Base-by-base conservation (phyloP, 2,329 filamentous ascomycete species). In the Talaromyces rugulosus region DNA sequence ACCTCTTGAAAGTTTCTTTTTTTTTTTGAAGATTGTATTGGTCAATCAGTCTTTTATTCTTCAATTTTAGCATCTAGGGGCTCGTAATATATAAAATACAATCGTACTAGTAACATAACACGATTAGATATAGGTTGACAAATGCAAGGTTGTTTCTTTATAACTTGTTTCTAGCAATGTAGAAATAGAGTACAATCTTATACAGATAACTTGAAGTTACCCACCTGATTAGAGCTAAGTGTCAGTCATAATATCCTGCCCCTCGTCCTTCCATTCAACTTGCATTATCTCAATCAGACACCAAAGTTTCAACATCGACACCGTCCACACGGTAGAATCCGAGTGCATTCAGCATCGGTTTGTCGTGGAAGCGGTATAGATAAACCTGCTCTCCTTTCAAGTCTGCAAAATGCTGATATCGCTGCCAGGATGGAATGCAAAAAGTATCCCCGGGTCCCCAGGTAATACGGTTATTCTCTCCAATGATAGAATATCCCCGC, bases 391-490 rank as follows among this genome's bases (percentile, higher is more conserved):
- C 66, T 2, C 1, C 61, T 1, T 62, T 63, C 3, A 27, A 2
- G 12, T 70, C 70, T 1, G 81, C 78, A 59, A 77, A 76, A 65
- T 84, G 82, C 66, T 82, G 75, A 62, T 82, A 83, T 12, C 63
- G 67, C 56, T 82, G 70, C 83, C 83, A 85, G 0, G 82, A 69
- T 0, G 83, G 83, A 12, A 86, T 73, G 63, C 80, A 83, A 62
- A 86, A 85, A 0, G 81, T 85, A 67, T 86, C 83, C 2, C 81
- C 79, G 47, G 74, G 68, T 62, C 79, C 78, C 83, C 83, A 85
- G 0, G 57, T 9, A n/a, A 28, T 30, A 79, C 66, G 3, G 60
- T 70, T 55, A 34, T 75, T 64, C 0, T 72, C 78, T 2, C 73
- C 74, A 50, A 85, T 77, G 0, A 65, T 65, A 1, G 75, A 76